Base-by-base conservation (phyloP, 2,329 filamentous ascomycete genomes). In the Trichoderma sp. region DNA sequence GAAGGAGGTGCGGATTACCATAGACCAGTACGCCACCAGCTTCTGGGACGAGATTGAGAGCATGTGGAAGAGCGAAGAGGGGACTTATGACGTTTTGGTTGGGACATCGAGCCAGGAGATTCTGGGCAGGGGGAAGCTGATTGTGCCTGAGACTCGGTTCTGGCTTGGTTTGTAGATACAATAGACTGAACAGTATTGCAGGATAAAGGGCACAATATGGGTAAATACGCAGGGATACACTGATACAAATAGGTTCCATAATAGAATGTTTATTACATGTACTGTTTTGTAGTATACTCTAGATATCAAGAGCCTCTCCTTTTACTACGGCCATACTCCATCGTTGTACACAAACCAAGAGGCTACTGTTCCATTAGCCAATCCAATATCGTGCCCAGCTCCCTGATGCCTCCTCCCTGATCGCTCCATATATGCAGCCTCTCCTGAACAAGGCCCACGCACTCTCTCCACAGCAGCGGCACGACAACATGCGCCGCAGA, bases 41-140 rank as follows among this genome's bases (percentile, higher is more conserved):
- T 63, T 63, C 21, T 63, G 59, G 59, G 59, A 63, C 30, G 59
- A 63, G 59, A 63, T 63, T 63, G 59, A 63, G 46, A 63, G 21
- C 7, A 63, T 52, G 59, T 63, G 46, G 21, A 63, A 63, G 46
- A 63, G 59, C 10, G 59, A 63, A 3, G 8, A 26, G 4, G 59
- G 59, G 10, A 52, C 28, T 4, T 63, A 63, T 4, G 59, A 63
- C n/a, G 59, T 63, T 10, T 28, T 63, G 16, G 21, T 63, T 3
- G 59, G 59, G 13, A 30, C 51, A n/a, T 63, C 59, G 10, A 63
- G 59, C 6, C 59, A 63, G 46, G 59, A 63, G n/a, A 52, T 63
- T 11, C 5, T 54, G 59, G 59, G 59, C n/a, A 63, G 2, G 30
- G 59, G 59, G 3, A 63, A 39, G 14, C 21, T 63, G 46, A 16